These are phyloP conservation scores for Pyrenophora teres DNA, from an alignment of 2,329 filamentous ascomycete genomes.

Conservation along the genomic window DNA sequence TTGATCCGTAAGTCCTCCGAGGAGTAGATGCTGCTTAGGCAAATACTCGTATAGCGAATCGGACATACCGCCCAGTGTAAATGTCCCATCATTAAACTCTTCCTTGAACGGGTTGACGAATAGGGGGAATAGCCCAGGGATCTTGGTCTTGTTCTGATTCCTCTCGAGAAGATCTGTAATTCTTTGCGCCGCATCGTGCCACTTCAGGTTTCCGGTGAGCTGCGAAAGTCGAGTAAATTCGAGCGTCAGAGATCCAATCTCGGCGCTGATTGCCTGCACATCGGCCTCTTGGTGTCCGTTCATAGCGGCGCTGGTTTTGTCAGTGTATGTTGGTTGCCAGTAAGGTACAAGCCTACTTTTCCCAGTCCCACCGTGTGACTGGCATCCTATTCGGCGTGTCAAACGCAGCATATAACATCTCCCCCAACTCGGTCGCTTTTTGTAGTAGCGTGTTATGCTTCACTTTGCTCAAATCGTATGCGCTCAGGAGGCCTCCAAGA, in stretches of 20 bases:
- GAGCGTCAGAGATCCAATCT: constrained; percentile 46
- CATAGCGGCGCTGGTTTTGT: constrained; percentile 34
- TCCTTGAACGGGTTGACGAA: constrained; percentile 39
- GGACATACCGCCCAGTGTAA: constrained; percentile 60
- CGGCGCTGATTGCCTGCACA: constrained; percentile 40
- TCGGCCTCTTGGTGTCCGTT: constrained; percentile 37
- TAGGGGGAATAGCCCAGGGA: constrained; percentile 47
- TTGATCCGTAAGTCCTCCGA: constrained; percentile 74
- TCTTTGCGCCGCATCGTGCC: constrained; percentile 47
- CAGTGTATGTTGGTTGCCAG: constrained; percentile 14
- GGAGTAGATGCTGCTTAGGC: constrained; percentile 70
- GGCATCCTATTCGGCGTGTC: constrained; percentile 52
- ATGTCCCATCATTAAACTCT: constrained; percentile 43
- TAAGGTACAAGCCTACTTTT: constrained; percentile 28
- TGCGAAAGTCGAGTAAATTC: constrained; percentile 49
- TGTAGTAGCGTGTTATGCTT: constrained; percentile 45
- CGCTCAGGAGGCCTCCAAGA: constrained; percentile 45
- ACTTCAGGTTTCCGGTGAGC: constrained; percentile 45
- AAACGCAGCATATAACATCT: constrained; percentile 52
- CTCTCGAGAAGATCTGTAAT: constrained; percentile 42
- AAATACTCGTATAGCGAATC: constrained; percentile 65
- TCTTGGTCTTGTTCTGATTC: constrained; percentile 42
- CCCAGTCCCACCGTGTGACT: constrained; percentile 48
- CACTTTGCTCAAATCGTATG: constrained; percentile 43
- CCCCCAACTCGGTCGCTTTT: constrained; percentile 50